Evolutionary conservation across 2,329 filamentous ascomycete species (phyloP).

Genomic region (Scedosporium apiospermum): DNA sequence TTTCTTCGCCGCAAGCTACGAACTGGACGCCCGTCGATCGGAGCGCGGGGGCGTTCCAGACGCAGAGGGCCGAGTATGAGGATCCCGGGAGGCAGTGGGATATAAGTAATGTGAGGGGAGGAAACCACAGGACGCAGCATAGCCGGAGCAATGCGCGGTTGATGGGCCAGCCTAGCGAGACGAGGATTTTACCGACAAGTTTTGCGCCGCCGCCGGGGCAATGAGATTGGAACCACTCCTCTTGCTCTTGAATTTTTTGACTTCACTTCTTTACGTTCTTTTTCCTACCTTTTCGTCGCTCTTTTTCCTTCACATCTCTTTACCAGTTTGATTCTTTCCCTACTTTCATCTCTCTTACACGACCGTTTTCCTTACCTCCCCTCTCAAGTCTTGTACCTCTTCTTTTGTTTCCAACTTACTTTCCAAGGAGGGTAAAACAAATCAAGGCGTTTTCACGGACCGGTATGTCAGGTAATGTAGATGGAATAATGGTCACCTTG

Average conservation of each 20-base stretch:
- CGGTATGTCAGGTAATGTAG: background rate
- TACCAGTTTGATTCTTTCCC: background rate
- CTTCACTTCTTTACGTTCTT: background rate
- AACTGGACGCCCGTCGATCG: background rate
- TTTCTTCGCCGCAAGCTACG: background rate
- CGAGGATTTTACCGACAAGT: conserved; percentile 5
- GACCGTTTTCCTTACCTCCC: background rate
- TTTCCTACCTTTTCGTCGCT: background rate
- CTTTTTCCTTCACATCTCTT: background rate
- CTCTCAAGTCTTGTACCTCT: background rate
- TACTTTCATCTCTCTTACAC: background rate
- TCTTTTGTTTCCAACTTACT: background rate
- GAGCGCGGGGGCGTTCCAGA: background rate
- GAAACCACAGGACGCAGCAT: background rate
- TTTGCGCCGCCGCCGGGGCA: conserved; percentile 9
- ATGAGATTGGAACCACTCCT: background rate
- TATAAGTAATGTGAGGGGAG: background rate
- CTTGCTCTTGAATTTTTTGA: background rate
- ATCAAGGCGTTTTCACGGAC: background rate
- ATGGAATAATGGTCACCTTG: background rate
- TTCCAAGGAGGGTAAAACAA: background rate
- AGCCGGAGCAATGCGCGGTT: conserved; percentile 7
- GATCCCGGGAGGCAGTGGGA: background rate
- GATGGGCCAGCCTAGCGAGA: conserved; percentile 5
- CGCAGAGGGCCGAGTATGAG: background rate